Evolutionary conservation across 2,329 filamentous ascomycete genomes (phyloP), one percentile per base, ranked within the genome.

Genomic region (Pseudogymnoascus sp.): DNA sequence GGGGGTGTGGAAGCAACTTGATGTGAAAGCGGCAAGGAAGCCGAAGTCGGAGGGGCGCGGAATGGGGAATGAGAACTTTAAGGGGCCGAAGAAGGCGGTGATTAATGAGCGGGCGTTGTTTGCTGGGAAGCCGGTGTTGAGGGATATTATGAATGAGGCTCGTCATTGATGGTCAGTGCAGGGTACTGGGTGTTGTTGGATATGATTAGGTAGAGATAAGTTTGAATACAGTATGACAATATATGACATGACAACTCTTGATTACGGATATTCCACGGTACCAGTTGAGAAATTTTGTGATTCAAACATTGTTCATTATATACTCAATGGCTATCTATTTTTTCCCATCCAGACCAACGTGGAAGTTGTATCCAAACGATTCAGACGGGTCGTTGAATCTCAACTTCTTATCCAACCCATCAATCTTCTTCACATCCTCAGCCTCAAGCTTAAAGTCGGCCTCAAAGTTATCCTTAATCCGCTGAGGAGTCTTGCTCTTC

Each of bases 121-220:
- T 66, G 86, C 84, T 62, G 84, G 82, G 36, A 85, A 85, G 68
- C 83, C 85, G 36, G 80, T 95, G 61, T 78, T 92, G 70, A 83
- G 84, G 70, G 88, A 93, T 77, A 86, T 96, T 65, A 78, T 92
- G 67, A 90, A 94, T 74, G 89, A 92, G 65, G 77, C 85, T 47
- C 47, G 25, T 54, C 47, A 54, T 33, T 54, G 47, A 54, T 54
- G 18, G 20, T 4, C 5, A 11, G 33, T 59, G 38, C 5, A 6
- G 57, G 38, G 9, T 2, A 37, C 16, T 16, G 33, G 38, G 25
- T 20, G 16, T 20, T 2, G 47, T 54, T 54, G 47, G 47, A 54
- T 54, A 33, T 54, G 47, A 54, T 25, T 59, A 43, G 57, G n/a
- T 41, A 25, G 30, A 33, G n/a, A 20, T 59, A 3, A 38, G 38